Conservation (phyloP, 2,329 filamentous ascomycete genomes). For the Xylariales sp. region DNA sequence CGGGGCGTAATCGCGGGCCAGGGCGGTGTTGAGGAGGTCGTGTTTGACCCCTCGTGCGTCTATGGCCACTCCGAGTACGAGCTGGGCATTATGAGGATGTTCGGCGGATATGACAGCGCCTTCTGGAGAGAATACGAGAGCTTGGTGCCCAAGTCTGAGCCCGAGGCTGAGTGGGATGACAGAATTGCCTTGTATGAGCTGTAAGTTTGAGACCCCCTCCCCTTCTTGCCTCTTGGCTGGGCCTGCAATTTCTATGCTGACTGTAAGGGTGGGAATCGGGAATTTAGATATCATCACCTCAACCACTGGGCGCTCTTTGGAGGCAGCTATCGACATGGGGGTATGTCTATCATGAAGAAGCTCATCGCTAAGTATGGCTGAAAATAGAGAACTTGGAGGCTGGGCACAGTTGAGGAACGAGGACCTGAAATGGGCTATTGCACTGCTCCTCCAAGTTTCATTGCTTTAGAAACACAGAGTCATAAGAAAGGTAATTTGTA, state of each 20-base stretch:
- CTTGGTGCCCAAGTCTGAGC: slow-evolving; percentile 74
- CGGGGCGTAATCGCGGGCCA: slow-evolving; percentile 53
- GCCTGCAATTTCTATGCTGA: too few relatives aligned
- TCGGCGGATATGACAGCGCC: slow-evolving; percentile 71
- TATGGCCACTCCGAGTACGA: slow-evolving; percentile 91
- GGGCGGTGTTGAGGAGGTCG: slow-evolving; percentile 62
- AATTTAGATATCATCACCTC: slow-evolving; percentile 73
- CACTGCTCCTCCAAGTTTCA: too few relatives aligned
- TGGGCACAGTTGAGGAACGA: too few relatives aligned
- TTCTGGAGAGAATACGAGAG: slow-evolving; percentile 78
- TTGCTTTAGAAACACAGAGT: too few relatives aligned
- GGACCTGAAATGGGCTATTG: too few relatives aligned
- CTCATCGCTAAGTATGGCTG: slow-evolving; percentile 73
- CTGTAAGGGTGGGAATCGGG: too few relatives aligned
- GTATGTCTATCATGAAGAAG: slow-evolving; percentile 73
- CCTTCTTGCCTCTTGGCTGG: too few relatives aligned
- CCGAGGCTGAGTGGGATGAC: slow-evolving; percentile 79
- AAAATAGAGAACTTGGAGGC: too few relatives aligned
- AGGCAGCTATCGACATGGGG: slow-evolving; percentile 69
- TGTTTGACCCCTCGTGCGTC: slow-evolving; percentile 76
- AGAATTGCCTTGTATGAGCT: slow-evolving; percentile 76
- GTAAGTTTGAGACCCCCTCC: too few relatives aligned
- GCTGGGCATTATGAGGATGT: slow-evolving; percentile 93
- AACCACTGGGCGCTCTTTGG: slow-evolving; percentile 88
- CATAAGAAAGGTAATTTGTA: too few relatives aligned